Evolutionary conservation across 1,139 yeast species (phyloP), one percentile per base, ranked within the genome.

Genomic region (Taphrina flavorubra): DNA sequence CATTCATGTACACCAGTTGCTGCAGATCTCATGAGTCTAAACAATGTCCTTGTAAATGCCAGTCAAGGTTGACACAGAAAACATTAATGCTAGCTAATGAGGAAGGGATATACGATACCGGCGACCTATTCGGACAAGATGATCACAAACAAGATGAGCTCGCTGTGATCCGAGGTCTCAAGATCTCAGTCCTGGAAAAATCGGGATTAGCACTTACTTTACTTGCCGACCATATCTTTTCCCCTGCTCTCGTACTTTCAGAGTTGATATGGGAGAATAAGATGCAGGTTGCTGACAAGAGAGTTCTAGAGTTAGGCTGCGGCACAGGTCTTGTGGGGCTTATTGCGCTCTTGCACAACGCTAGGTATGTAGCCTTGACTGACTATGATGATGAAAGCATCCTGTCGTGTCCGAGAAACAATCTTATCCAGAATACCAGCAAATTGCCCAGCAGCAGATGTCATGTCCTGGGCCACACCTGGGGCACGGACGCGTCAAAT

Each of bases 291-390:
- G n/a, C 11, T 14, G 53, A 34, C 11, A 58, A 44, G 18, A 31
- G 53, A 42, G 51, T 58, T n/a, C 10, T 58, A 18, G 62, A 58
- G 20, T 16, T 58, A 6, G 62, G 62, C 40, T 58, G 62, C 31
- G 62, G 62, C n/a, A 58, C 62, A 7, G 62, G 62, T 5, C 53
- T 58, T 6, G 62, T 58, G 20, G 62, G 62, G 25, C 46, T 58
- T 18, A 14, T 58, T 10, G 62, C 62, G 8, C 42, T 58, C 13
- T n/a, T 25, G 40, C 51, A 58, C 34, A 20, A 25, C 10, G 62
- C 62, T 8, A 25, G 40, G n/a, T 44, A 25, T 42, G 62, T 58
- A 10, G 42, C 20, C 20, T 39, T 58, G 42, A 58, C 62, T 6
- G 62, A 58, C 25, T 58, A 58, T 34, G 53, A 58, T 20, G 62